Percentiles rank a stretch among this genome's conserved stretches.
Conservation (phyloP, 306 rosid genomes). For the Abrus pulchellus region DNA sequence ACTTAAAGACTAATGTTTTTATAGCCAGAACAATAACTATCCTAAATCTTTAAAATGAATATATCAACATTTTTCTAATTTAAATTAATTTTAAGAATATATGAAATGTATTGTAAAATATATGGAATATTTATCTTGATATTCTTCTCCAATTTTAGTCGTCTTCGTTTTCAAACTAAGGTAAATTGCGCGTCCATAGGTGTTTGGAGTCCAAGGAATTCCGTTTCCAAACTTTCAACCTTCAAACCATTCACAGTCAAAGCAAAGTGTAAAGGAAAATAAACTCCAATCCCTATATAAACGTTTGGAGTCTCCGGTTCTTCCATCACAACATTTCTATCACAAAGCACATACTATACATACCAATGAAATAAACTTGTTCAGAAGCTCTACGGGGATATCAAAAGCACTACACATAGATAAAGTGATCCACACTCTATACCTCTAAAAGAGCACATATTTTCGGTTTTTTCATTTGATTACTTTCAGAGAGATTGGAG, state of each 20-base stretch:
- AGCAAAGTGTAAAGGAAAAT: neutral
- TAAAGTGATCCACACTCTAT: no score
- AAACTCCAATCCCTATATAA: constrained; percentile 5
- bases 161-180: neutral
- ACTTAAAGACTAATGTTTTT: no score
- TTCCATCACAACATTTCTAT: constrained; percentile 9
- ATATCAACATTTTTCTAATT: no score
- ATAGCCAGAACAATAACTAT: no score
- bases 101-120: neutral
- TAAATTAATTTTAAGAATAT: neutral
- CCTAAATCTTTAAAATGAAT: no score
- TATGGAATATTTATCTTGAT: neutral
- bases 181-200: neutral
- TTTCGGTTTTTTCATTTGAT: neutral
- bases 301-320: neutral
- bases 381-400: no score
- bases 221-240: constrained; percentile 16
- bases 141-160: neutral
- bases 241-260: constrained; percentile 39
- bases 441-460: no score
- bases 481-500: neutral
- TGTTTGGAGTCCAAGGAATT: constrained; percentile 18
- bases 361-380: no score
- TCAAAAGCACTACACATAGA: neutral
- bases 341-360: neutral